A percentile compares a stretch with the other conserved stretches of the same genome.
phyloP scores from a whole-genome alignment of 208 protist genomes.

The Leishmania braziliensis region DNA sequence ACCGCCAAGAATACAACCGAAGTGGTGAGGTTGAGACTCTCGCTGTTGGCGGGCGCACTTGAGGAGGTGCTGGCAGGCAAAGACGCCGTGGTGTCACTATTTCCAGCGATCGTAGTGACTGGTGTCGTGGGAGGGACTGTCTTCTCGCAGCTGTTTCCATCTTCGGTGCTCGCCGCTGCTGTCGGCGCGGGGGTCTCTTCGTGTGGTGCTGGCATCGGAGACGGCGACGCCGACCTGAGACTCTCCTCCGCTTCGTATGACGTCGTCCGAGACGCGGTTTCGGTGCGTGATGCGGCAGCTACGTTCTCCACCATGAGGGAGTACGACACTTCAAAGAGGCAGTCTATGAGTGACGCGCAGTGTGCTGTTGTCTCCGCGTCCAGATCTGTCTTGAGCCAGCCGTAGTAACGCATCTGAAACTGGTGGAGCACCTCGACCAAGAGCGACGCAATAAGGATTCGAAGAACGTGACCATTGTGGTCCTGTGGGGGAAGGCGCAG shows the following conservation, averaged over 20 bases:
- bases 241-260: not conserved
- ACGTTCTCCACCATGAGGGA: not conserved
- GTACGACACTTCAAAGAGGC: constrained; percentile 14
- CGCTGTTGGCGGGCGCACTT: constrained; percentile 5
- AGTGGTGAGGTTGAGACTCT: constrained; percentile 15
- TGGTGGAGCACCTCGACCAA: constrained; percentile 37
- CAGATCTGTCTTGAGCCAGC: constrained; percentile 6
- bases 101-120: not conserved
- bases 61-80: not conserved
- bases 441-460: constrained; percentile 31
- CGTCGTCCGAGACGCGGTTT: constrained; percentile 7
- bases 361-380: constrained; percentile 21
- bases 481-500: constrained; percentile 10
- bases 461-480: constrained; percentile 20
- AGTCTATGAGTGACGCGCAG: constrained; percentile 28
- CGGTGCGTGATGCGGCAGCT: not conserved
- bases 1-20: constrained; percentile 54
- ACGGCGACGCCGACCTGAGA: not conserved
- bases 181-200: not conserved
- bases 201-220: not conserved
- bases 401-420: constrained; percentile 31
- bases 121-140: not conserved
- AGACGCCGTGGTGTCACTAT: not conserved
- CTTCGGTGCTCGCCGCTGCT: not conserved
- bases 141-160: not conserved